phyloP scores from a whole-genome alignment of 2,329 filamentous ascomycete species.

The Plenodomus tracheiphilus region DNA sequence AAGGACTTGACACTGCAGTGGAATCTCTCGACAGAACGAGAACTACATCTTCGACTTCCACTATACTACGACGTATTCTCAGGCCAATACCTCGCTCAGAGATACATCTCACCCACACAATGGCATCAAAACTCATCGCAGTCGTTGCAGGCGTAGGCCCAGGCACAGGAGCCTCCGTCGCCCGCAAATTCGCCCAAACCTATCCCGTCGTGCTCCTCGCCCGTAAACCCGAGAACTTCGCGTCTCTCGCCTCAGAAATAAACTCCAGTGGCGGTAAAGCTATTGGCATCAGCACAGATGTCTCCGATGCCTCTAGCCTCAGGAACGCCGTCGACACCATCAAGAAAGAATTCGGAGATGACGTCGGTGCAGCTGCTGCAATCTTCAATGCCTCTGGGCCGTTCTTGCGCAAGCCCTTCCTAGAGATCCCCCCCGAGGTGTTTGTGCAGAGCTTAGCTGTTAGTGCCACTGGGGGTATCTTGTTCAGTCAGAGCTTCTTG shows the following conservation, averaged over 20 bases:
- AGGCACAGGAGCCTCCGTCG: conserved; percentile 67
- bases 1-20: not conserved
- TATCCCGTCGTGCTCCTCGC: conserved; percentile 79
- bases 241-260: conserved; percentile 70
- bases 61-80: too few relatives aligned
- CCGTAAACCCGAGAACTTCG: conserved; percentile 67
- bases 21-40: not conserved
- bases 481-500: conserved; percentile 73
- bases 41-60: not conserved
- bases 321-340: conserved; percentile 66
- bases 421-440: conserved; percentile 63
- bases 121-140: conserved; percentile 62
- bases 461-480: conserved; percentile 65
- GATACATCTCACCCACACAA: conserved; percentile 9
- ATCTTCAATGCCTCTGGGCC: conserved; percentile 70
- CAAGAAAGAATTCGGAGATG: conserved; percentile 59
- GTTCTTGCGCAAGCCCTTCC: conserved; percentile 62
- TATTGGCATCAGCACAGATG: conserved; percentile 70
- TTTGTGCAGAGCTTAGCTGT: conserved; percentile 57
- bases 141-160: conserved; percentile 73
- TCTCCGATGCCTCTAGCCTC: conserved; percentile 59
- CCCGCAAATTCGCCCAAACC: conserved; percentile 61
- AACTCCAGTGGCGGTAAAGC: conserved; percentile 68
- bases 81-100: not conserved
- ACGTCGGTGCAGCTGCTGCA: conserved; percentile 57